Evolutionary conservation across 371 early-diverging fungal species (phyloP).

Genomic region (Mortierella sp.): DNA sequence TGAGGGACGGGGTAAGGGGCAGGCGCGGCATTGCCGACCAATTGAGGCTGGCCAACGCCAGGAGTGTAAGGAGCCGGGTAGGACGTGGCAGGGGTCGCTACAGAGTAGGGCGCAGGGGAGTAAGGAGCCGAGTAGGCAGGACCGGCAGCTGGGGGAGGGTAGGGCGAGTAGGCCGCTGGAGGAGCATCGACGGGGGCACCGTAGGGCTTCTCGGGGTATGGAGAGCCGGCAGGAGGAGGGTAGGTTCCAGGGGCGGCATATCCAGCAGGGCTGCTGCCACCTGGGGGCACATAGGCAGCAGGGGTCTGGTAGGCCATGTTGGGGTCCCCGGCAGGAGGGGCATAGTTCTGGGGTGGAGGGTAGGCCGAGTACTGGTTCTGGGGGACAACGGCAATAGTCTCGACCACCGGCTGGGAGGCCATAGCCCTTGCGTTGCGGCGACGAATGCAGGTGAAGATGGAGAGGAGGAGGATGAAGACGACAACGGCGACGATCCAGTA

Average conservation of each 20-base stretch:
- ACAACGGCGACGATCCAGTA: conserved; percentile 43
- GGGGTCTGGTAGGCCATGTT: conserved; percentile 46
- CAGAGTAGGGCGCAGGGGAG: background rate
- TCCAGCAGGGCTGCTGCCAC: background rate
- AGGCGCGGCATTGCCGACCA: conserved; percentile 13
- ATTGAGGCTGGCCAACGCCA: conserved; percentile 17
- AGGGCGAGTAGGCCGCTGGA: conserved; percentile 5
- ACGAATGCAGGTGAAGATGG: conserved; percentile 13
- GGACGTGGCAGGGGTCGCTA: conserved; percentile 1
- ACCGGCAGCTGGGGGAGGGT: conserved; percentile 8
- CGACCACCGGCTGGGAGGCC: conserved; percentile 15
- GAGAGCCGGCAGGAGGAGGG: conserved; percentile 13
- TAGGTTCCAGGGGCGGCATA: conserved; percentile 19
- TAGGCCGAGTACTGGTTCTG: conserved; percentile 10
- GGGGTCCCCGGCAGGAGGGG: conserved; percentile 52
- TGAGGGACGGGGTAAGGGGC: conserved; percentile 49
- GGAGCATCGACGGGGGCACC: conserved; percentile 7
- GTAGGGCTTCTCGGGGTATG: conserved; percentile 6
- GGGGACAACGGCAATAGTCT: conserved; percentile 11
- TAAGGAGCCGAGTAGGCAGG: conserved; percentile 9
- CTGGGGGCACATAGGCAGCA: conserved; percentile 20
- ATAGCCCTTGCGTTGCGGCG: conserved; percentile 22
- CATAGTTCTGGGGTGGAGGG: conserved; percentile 21
- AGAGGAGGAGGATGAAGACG: conserved; percentile 18
- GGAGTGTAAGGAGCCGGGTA: conserved; percentile 21